A percentile compares a stretch with the other conserved stretches of the same genome.
Evolutionary conservation across 202 grass and related monocot species (phyloP).

Genomic region (Miscanthus sacchariflorus): DNA sequence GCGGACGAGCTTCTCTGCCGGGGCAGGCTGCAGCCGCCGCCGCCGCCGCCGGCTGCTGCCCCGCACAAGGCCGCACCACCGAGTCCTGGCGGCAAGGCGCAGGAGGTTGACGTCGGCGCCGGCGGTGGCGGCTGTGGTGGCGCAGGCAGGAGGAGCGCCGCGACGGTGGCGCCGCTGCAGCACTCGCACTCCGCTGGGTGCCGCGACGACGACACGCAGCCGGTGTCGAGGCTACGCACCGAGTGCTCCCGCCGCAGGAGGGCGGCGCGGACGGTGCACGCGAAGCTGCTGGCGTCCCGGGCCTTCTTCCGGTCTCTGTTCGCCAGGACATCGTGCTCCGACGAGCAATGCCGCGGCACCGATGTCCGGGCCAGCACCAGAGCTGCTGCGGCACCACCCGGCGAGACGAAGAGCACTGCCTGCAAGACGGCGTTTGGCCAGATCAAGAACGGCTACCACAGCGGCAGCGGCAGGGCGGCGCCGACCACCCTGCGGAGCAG

Average conservation of each 20-base stretch:
- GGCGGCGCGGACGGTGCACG: conserved; percentile 39
- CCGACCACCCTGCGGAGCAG: conserved; percentile 53
- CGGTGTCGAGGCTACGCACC: conserved; percentile 3
- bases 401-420: conserved; percentile 16
- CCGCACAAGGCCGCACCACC: conserved; percentile 29
- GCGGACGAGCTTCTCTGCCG: conserved; percentile 37
- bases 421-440: conserved; percentile 22
- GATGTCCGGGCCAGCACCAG: conserved; percentile 11
- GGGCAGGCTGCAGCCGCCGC: conserved; percentile 1
- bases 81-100: conserved; percentile 28
- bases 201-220: conserved; percentile 23
- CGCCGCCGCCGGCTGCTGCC: neutral
- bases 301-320: conserved; percentile 81
- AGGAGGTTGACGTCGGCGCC: conserved; percentile 5
- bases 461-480: neutral
- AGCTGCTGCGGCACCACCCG: neutral
- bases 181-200: conserved; percentile 33
- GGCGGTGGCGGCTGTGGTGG: neutral
- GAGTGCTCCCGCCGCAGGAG: conserved; percentile 47
- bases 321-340: conserved; percentile 57
- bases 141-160: conserved; percentile 50
- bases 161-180: conserved; percentile 61
- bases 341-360: conserved; percentile 48
- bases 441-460: conserved; percentile 36
- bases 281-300: conserved; percentile 73